Evolutionary conservation across 208 protist genomes (phyloP), one percentile per base, ranked within the genome.

Genomic region (Wallacemonas sp.): DNA sequence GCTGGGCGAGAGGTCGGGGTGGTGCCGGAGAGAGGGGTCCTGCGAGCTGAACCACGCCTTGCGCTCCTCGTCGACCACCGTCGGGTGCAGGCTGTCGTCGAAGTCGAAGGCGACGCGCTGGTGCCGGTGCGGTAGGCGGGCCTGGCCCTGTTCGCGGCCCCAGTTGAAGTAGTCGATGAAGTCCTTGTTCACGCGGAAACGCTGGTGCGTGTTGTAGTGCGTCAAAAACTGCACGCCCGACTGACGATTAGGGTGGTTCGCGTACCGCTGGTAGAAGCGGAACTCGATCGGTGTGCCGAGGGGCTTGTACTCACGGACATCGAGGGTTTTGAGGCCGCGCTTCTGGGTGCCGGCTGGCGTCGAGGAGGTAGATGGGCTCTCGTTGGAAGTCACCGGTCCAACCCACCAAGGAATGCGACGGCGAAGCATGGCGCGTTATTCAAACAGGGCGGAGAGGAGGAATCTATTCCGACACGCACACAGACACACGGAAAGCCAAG

Each of bases 131-230:
- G 89, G 92, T 20, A 95, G 77, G 8, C 87, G 82, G 22, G 92
- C 92, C 79, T 95, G 88, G 5, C 92, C 92, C 67, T 94, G 92
- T 76, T 95, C 89, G 36, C 82, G 87, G 36, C 92, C 92, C 89
- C 92, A 97, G 76, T 95, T 79, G 80, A 97, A 86, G 75, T 95
- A 97, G 65, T 97, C 92, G 61, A 97, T 94, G 69, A 85, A 96
- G 74, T 94, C 91, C 67, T 93, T 91, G 39, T 87, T 96, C 36
- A 93, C 86, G 39, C 84, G 84, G 55, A 91, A 94, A 5, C 91
- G 87, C 62, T 96, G 86, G 62, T 96, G 91, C 10, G 83, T 93
- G 70, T 85, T 89, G 79, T 93, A 94, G 76, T 96, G 91, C 11
- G 91, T 96, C 52, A 94, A 76, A 57, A 96, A 96, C 70, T 96